Evolutionary conservation across 2,329 filamentous ascomycete species (phyloP), one percentile per base, ranked within the genome.

Genomic region (Fusarium sp.): DNA sequence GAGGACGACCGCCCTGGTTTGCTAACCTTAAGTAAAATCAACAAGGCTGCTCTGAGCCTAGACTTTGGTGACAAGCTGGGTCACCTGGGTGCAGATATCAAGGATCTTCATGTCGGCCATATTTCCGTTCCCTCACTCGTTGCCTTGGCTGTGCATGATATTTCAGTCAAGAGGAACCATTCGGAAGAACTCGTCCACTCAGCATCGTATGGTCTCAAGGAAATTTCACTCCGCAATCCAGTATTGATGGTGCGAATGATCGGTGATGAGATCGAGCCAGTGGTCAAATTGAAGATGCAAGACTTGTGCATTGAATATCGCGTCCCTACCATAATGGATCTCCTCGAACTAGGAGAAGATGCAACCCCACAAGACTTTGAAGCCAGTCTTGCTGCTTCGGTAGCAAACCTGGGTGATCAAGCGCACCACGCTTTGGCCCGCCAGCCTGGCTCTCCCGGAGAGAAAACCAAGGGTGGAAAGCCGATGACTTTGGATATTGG

Each of bases 1-100:
- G 95, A 99, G 71, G 96, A 99, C 78, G 95, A 99, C 72, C 88
- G 94, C 3, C 96, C 96, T 3, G 96, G 96, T 0, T 83, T 98
- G 20, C 83, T 99, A 37, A 94, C 90, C 0, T 82, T 99, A 37
- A 83, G 86, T 1, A 83, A 88, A 30, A 78, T 97, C 53, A 87
- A 89, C 52, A 87, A 89, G 19, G 72, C 93, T 8, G 84, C 90
- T 28, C 79, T 87, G 10, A 82, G 84, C 26, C 79, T 92, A 11
- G 86, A 91, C 43, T 77, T 95, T 48, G 90, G 90, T 43, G 86
- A 89, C 3, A 84, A 86, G 35, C 83, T 97, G 56, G 96, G 96
- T 0, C 81, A 79, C 32, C 81, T 90, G 51, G 84, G 86, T 43
- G 79, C 88, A 1, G 81, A 83, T n/a, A 73, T 90, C 13, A 83